Conservation (phyloP, 345 rosid species). For the Hibiscus trionum region DNA sequence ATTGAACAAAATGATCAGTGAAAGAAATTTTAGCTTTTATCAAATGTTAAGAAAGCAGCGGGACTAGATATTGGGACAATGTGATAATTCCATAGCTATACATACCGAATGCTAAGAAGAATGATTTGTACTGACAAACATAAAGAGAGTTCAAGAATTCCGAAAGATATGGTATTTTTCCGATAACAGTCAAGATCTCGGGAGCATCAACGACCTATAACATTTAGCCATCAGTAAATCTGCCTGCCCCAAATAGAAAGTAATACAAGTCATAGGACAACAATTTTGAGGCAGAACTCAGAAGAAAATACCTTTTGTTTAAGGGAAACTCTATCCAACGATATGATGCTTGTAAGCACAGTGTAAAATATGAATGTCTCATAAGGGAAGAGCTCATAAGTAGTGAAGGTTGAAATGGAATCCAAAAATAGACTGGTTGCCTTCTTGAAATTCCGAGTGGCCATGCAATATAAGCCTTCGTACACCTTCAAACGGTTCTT, state of each 20-base stretch:
- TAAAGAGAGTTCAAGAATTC: constrained; percentile 89
- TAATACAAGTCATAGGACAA: background rate
- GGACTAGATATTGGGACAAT: background rate
- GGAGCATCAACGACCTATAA: constrained; percentile 98
- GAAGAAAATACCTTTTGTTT: constrained; percentile 72
- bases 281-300: constrained; percentile 2
- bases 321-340: constrained; percentile 90
- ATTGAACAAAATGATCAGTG: background rate
- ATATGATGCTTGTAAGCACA: constrained; percentile 86
- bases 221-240: constrained; percentile 7
- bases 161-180: constrained; percentile 77
- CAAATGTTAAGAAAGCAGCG: background rate
- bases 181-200: constrained; percentile 96
- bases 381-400: constrained; percentile 91
- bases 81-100: background rate
- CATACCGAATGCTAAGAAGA: constrained; percentile 85
- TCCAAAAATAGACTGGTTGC: constrained; percentile 85
- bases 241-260: background rate
- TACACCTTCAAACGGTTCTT: constrained; percentile 97
- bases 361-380: constrained; percentile 96
- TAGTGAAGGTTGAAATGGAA: constrained; percentile 97
- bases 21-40: background rate
- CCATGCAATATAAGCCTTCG: constrained; percentile 92
- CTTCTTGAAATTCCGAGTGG: constrained; percentile 80
- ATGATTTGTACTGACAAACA: constrained; percentile 80